Evolutionary conservation across 75 land plant species (phyloP).

Genomic region (Picea sitchensis): DNA sequence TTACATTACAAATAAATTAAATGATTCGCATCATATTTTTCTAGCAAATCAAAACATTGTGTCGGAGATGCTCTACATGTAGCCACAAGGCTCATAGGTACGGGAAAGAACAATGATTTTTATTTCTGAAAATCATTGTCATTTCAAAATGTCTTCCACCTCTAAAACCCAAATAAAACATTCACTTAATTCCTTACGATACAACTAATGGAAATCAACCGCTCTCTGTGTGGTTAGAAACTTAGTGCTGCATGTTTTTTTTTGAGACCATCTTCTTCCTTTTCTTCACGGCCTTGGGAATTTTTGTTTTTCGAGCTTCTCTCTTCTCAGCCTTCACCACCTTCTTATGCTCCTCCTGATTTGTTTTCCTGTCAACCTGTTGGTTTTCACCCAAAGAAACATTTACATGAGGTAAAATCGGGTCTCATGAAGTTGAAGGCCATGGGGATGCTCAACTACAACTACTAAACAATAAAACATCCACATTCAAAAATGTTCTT

Average conservation of each 20-base stretch:
- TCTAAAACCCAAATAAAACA: background rate
- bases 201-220: background rate
- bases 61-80: background rate
- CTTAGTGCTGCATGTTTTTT: constrained; percentile 21
- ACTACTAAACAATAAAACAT: no score
- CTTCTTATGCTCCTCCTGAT: constrained; percentile 92
- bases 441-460: no score
- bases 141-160: background rate
- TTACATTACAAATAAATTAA: background rate
- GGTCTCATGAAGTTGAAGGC: no score
- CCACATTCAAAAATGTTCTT: no score
- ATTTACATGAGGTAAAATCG: no score
- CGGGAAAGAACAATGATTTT: background rate
- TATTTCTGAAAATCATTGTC: background rate
- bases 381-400: constrained; percentile 1
- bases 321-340: constrained; percentile 93
- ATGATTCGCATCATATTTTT: background rate
- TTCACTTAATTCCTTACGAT: background rate
- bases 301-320: constrained; percentile 80
- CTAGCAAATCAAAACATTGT: background rate
- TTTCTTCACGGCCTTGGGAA: constrained; percentile 91
- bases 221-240: background rate
- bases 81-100: background rate
- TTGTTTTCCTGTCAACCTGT: constrained; percentile 50
- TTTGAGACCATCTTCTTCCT: constrained; percentile 77